Evolutionary conservation across 768 basidiomycete genomes (phyloP).

Genomic region (Sistotremastrum niveocremeum): DNA sequence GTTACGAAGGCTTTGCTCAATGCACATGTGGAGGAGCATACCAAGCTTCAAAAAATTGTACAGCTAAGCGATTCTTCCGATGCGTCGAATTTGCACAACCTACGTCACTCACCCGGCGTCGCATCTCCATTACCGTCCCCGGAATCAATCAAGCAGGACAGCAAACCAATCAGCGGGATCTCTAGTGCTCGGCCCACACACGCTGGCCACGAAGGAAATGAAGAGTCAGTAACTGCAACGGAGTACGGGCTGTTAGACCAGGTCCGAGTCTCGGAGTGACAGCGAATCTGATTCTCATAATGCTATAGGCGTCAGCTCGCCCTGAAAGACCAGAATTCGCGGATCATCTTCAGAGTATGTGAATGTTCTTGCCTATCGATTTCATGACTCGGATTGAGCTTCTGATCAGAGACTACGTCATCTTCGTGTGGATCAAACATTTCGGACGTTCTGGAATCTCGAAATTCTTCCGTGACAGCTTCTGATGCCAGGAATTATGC

Average conservation of each 20-base stretch:
- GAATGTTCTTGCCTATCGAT: not conserved
- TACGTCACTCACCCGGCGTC: constrained; percentile 15
- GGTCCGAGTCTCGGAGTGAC: not conserved
- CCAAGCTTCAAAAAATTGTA: constrained; percentile 18
- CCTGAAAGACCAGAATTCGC: constrained; percentile 28
- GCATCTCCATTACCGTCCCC: constrained; percentile 14
- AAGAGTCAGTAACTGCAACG: not conserved
- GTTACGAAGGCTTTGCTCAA: constrained; percentile 24
- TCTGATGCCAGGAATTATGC: too few species aligned
- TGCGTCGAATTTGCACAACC: not conserved
- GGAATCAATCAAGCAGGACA: not conserved
- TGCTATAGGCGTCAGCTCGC: constrained; percentile 34
- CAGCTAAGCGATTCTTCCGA: constrained; percentile 13
- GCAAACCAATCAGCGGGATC: too few species aligned
- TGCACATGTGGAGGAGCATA: constrained; percentile 13
- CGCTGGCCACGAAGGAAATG: too few species aligned
- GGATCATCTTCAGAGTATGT: constrained; percentile 7
- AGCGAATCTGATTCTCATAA: not conserved
- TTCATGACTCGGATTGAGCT: too few species aligned
- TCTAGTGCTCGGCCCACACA: too few species aligned
- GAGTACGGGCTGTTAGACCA: not conserved
- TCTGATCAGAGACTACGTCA: too few species aligned
- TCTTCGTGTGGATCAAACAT: too few species aligned
- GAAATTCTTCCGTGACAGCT: too few species aligned
- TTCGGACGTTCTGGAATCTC: too few species aligned